Conservation (phyloP, 2,329 filamentous ascomycete species). For the Thermothelomyces thermophilus region DNA sequence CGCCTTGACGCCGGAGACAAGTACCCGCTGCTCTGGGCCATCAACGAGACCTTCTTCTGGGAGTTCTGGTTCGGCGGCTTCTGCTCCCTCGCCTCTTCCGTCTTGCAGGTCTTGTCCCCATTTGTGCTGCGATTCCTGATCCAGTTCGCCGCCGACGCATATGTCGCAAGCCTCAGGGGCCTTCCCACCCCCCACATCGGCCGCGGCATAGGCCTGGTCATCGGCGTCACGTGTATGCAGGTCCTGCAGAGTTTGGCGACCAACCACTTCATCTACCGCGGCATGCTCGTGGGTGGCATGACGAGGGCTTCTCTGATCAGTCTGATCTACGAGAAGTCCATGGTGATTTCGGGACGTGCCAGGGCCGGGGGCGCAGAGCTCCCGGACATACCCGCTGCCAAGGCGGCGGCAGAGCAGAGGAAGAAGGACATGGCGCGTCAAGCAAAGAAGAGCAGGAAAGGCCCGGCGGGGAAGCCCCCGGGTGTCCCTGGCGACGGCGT, state of each 20-base stretch:
- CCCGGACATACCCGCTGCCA: conserved; percentile 43
- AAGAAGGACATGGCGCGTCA: conserved; percentile 36
- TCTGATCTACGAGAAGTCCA: conserved; percentile 85
- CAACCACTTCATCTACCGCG: conserved; percentile 88
- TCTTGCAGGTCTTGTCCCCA: conserved; percentile 75
- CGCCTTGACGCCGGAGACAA: conserved; percentile 63
- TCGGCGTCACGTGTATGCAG: conserved; percentile 84
- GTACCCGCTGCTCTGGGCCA: conserved; percentile 68
- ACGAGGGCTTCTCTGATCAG: conserved; percentile 74
- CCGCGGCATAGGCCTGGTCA: conserved; percentile 70
- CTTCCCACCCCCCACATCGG: conserved; percentile 60
- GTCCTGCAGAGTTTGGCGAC: conserved; percentile 70
- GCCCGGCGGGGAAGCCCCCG: conserved; percentile 33
- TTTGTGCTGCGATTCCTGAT: conserved; percentile 85
- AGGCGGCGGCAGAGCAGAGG: conserved; percentile 31
- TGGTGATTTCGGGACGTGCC: conserved; percentile 80
- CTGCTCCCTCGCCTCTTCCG: conserved; percentile 64
- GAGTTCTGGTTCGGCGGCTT: conserved; percentile 83
- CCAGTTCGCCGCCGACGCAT: conserved; percentile 74
- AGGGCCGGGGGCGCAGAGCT: conserved; percentile 69
- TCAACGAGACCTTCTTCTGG: conserved; percentile 77
- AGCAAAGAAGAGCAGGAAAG: conserved; percentile 35
- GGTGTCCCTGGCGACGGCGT: conserved; percentile 61
- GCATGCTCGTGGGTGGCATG: conserved; percentile 88
- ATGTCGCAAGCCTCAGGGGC: conserved; percentile 49